These are phyloP conservation scores for Xylaria multiplex DNA, from an alignment of 2,329 filamentous ascomycete species.

Conservation along the genomic window DNA sequence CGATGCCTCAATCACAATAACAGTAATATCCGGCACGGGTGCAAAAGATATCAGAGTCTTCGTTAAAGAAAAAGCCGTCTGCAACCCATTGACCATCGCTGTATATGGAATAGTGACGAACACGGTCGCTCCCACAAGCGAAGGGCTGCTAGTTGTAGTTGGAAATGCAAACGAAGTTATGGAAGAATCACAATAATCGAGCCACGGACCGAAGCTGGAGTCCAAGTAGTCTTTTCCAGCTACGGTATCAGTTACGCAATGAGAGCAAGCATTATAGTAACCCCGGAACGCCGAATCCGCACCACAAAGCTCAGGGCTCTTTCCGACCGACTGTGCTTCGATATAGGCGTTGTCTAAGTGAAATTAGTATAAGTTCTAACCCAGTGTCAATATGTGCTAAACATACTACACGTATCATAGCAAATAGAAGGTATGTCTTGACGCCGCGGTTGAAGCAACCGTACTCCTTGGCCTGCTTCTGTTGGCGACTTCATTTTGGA, in stretches of 20 bases:
- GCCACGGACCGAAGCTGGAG: background rate
- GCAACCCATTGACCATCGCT: background rate
- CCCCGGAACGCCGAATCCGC: background rate
- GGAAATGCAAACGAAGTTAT: too few species aligned
- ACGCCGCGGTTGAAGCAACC: background rate
- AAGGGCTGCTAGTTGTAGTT: background rate
- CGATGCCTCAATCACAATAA: background rate
- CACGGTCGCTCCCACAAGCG: background rate
- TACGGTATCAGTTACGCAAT: background rate
- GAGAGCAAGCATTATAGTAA: background rate
- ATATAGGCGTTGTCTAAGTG: conserved; percentile 18
- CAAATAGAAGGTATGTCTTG: background rate
- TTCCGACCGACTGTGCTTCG: conserved; percentile 15
- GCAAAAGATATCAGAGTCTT: conserved; percentile 1
- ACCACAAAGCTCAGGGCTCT: conserved; percentile 1
- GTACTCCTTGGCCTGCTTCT: background rate
- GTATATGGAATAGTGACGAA: conserved; percentile 5
- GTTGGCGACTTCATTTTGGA: background rate
- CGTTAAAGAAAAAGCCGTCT: background rate
- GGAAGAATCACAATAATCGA: conserved; percentile 3
- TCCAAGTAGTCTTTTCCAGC: background rate
- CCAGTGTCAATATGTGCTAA: background rate
- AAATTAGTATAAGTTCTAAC: background rate
- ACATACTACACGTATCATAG: conserved; percentile 22
- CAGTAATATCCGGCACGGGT: background rate